Conservation (phyloP, 306 rosid species). For the Comarum palustre region DNA sequence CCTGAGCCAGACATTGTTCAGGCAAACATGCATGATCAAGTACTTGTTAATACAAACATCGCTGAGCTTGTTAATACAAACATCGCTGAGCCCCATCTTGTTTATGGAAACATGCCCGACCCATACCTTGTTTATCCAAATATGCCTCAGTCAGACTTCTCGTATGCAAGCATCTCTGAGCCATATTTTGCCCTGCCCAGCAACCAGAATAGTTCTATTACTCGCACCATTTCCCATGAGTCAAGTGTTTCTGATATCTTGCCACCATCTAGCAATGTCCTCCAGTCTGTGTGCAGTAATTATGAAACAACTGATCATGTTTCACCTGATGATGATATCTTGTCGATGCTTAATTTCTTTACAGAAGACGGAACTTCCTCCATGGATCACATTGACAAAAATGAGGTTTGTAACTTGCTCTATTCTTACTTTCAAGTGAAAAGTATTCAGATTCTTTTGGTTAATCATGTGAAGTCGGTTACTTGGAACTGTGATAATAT, state of each 20-base stretch:
- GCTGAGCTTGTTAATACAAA: background rate
- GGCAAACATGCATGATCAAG: background rate
- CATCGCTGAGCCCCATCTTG: background rate
- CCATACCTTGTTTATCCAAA: background rate
- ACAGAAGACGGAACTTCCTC: background rate
- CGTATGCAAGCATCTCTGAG: background rate
- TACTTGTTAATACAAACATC: background rate
- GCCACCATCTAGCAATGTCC: background rate
- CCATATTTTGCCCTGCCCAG: background rate
- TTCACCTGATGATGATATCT: conserved; percentile 11
- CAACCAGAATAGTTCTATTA: background rate
- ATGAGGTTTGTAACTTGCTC: conserved; percentile 14
- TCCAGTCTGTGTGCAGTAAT: background rate
- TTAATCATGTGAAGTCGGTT: background rate
- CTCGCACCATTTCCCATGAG: background rate
- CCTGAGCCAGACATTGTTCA: background rate
- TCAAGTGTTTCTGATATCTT: background rate
- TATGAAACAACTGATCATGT: conserved; percentile 4
- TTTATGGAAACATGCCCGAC: background rate
- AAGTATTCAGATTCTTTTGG: background rate
- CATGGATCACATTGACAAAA: background rate
- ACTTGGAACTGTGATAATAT: background rate
- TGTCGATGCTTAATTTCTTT: background rate
- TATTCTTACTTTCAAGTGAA: background rate
- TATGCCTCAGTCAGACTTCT: background rate